These are phyloP conservation scores for Picea glauca DNA, from an alignment of 75 land plant species.

Conservation along the genomic window DNA sequence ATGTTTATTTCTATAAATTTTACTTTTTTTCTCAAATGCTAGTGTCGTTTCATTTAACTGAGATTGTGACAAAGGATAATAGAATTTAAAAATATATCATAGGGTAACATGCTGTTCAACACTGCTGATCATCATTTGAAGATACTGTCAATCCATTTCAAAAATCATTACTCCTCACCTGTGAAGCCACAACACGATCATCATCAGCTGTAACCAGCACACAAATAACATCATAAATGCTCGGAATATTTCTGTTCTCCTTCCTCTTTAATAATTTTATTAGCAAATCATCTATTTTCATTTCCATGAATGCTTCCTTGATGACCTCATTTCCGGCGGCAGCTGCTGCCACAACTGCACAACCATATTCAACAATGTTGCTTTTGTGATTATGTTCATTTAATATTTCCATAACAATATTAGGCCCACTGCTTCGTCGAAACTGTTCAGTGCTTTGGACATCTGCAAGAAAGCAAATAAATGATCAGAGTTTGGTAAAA, in stretches of 20 bases:
- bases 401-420: constrained; percentile 42
- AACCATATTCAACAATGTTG: constrained; percentile 42
- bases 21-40: no score
- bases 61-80: no score
- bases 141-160: neutral
- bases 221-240: constrained; percentile 74
- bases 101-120: no score
- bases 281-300: constrained; percentile 69
- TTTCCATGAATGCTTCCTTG: constrained; percentile 78
- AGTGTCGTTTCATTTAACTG: no score
- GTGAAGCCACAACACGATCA: constrained; percentile 83
- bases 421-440: constrained; percentile 47
- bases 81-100: no score
- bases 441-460: constrained; percentile 55
- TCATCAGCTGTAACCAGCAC: constrained; percentile 82
- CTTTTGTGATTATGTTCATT: constrained; percentile 17
- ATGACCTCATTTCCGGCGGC: constrained; percentile 77
- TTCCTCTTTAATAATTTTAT: constrained; percentile 40
- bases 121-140: neutral
- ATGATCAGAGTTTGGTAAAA: neutral
- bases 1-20: no score
- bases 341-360: constrained; percentile 67
- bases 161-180: constrained; percentile 41
- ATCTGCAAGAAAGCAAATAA: constrained; percentile 39
- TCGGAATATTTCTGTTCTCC: constrained; percentile 27